These are phyloP conservation scores for Pseudogymnoascus sp. DNA, from an alignment of 2,329 filamentous ascomycete genomes.

Conservation along the genomic window DNA sequence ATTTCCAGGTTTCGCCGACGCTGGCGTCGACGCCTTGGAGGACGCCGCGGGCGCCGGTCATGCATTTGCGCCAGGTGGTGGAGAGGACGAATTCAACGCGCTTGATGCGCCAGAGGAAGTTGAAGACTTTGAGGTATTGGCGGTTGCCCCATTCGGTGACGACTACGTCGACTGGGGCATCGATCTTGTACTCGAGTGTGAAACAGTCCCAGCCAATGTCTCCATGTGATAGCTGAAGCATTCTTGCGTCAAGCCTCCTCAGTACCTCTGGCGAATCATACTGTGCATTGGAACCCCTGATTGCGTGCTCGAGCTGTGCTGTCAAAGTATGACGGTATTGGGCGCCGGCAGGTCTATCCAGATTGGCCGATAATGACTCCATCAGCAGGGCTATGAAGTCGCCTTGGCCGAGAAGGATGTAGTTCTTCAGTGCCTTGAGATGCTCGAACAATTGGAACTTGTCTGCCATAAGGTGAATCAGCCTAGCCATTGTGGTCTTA, in stretches of 20 bases:
- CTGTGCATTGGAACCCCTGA: constrained; percentile 93
- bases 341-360: constrained; percentile 91
- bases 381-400: constrained; percentile 96
- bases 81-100: constrained; percentile 90
- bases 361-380: constrained; percentile 88
- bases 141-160: constrained; percentile 93
- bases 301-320: constrained; percentile 95
- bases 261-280: constrained; percentile 90
- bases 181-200: constrained; percentile 96
- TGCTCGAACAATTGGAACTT: constrained; percentile 96
- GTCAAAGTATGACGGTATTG: constrained; percentile 96
- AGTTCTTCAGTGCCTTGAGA: constrained; percentile 84
- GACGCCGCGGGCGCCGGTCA: constrained; percentile 91
- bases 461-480: constrained; percentile 87
- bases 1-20: constrained; percentile 79
- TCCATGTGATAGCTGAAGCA: constrained; percentile 92
- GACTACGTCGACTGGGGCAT: constrained; percentile 92
- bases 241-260: constrained; percentile 86
- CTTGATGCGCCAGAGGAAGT: constrained; percentile 97
- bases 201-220: constrained; percentile 99
- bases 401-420: constrained; percentile 87
- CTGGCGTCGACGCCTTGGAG: constrained; percentile 68
- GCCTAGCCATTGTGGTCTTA: constrained; percentile 92
- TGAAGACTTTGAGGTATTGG: constrained; percentile 98
- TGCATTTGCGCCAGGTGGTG: constrained; percentile 88